A percentile compares a stretch with the other conserved stretches of the same genome.
phyloP scores from a whole-genome alignment of 148 eudicot genomes.

The Selenicereus undatus region DNA sequence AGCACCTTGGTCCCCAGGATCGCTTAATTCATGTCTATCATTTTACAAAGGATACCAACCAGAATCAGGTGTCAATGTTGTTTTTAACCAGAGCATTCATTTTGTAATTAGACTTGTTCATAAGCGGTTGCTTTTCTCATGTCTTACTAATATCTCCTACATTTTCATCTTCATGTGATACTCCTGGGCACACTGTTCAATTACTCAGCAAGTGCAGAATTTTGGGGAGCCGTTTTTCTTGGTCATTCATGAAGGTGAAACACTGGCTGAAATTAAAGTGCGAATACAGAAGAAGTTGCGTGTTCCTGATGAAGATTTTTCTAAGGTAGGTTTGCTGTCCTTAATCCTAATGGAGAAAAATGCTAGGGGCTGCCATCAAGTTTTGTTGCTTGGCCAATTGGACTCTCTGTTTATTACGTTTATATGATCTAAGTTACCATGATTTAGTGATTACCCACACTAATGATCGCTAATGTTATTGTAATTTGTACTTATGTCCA shows the following conservation, averaged over 20 bases:
- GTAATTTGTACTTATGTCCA: conserved; percentile 2
- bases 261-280: conserved; percentile 72
- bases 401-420: neutral
- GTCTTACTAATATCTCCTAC: neutral
- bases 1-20: conserved; percentile 74
- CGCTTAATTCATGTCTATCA: conserved; percentile 94
- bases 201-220: conserved; percentile 75
- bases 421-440: neutral
- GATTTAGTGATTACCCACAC: neutral
- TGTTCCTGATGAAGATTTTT: conserved; percentile 85
- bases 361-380: neutral
- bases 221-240: conserved; percentile 97
- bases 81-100: neutral
- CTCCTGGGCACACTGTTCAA: neutral
- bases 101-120: neutral
- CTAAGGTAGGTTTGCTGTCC: conserved; percentile 52
- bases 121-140: neutral
- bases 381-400: too few species aligned
- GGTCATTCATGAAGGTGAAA: conserved; percentile 82
- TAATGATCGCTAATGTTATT: conserved; percentile 10
- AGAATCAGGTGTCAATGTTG: conserved; percentile 65
- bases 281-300: conserved; percentile 82
- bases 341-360: neutral
- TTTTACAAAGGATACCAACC: conserved; percentile 81
- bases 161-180: neutral